Evolutionary conservation across 2,329 filamentous ascomycete genomes (phyloP).

Genomic region (Emydomyces testavorans): DNA sequence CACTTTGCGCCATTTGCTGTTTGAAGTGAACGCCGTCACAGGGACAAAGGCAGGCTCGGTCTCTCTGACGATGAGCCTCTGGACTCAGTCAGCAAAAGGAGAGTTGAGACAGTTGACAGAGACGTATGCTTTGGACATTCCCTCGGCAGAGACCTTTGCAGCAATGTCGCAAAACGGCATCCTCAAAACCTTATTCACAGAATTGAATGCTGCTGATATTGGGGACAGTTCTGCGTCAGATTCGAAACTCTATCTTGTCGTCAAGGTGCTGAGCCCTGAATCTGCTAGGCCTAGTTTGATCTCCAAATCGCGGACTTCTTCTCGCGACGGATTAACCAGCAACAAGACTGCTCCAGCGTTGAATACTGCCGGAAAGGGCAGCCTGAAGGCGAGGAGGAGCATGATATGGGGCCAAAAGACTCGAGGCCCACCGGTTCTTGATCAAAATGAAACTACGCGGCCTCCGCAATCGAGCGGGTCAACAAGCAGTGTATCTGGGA

Average conservation of each 20-base stretch:
- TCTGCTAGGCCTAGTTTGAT: slow-evolving; percentile 24
- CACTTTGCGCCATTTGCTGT: slow-evolving; percentile 64
- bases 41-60: slow-evolving; percentile 65
- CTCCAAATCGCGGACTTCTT: slow-evolving; percentile 25
- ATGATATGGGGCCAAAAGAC: slow-evolving; percentile 36
- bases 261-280: slow-evolving; percentile 60
- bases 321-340: slow-evolving; percentile 24
- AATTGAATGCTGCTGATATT: slow-evolving; percentile 66
- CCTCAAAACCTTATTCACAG: slow-evolving; percentile 76
- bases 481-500: slow-evolving; percentile 22
- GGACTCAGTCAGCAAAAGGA: slow-evolving; percentile 55
- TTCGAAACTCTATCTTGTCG: slow-evolving; percentile 68
- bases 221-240: slow-evolving; percentile 51
- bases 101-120: slow-evolving; percentile 63
- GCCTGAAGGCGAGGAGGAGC: slow-evolving; percentile 33
- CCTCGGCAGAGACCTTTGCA: slow-evolving; percentile 59
- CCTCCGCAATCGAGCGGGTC: slow-evolving; percentile 24
- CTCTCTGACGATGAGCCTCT: slow-evolving; percentile 66
- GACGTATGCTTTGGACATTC: slow-evolving; percentile 66
- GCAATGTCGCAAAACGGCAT: slow-evolving; percentile 53
- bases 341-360: slow-evolving; percentile 22
- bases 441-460: slow-evolving; percentile 24
- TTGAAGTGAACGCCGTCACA: slow-evolving; percentile 73
- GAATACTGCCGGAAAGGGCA: slow-evolving; percentile 28
- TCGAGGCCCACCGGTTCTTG: slow-evolving; percentile 21